These are phyloP conservation scores for Rhododendron mucronatum DNA, from an alignment of 148 eudicot species.

Conservation along the genomic window DNA sequence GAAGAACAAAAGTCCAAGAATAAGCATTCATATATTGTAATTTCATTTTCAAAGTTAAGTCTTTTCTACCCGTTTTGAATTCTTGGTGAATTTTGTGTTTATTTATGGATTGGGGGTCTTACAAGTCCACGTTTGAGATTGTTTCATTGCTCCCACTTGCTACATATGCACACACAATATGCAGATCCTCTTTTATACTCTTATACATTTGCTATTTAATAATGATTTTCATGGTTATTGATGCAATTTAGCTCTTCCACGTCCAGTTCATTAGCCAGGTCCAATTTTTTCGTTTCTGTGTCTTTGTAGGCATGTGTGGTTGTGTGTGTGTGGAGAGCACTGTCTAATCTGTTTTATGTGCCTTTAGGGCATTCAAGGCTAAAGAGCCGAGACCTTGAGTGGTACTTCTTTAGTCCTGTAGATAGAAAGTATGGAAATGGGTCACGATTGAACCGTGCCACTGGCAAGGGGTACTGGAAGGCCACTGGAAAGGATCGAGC, in stretches of 20 bases:
- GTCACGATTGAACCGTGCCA: slow-evolving; percentile 33
- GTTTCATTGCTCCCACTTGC: neutral
- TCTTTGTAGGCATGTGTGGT: neutral
- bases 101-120: neutral
- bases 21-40: neutral
- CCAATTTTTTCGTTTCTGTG: neutral
- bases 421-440: slow-evolving; percentile 39
- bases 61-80: neutral
- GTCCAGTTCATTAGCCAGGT: neutral
- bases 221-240: neutral
- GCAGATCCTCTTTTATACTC: too few relatives aligned
- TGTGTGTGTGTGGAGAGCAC: neutral
- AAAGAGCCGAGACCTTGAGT: slow-evolving; percentile 35
- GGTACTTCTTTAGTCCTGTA: slow-evolving; percentile 39
- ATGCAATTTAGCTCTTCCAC: neutral
- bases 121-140: neutral
- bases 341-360: neutral
- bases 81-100: neutral
- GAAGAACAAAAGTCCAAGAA: neutral
- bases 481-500: slow-evolving; percentile 42
- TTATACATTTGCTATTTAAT: neutral
- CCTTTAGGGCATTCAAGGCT: slow-evolving; percentile 22
- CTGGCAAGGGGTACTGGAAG: slow-evolving; percentile 38
- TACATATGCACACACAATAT: neutral
- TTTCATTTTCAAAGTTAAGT: neutral